Evolutionary conservation across 768 basidiomycete genomes (phyloP), one percentile per base, ranked within the genome.

Genomic region (Butyriboletus loyo): DNA sequence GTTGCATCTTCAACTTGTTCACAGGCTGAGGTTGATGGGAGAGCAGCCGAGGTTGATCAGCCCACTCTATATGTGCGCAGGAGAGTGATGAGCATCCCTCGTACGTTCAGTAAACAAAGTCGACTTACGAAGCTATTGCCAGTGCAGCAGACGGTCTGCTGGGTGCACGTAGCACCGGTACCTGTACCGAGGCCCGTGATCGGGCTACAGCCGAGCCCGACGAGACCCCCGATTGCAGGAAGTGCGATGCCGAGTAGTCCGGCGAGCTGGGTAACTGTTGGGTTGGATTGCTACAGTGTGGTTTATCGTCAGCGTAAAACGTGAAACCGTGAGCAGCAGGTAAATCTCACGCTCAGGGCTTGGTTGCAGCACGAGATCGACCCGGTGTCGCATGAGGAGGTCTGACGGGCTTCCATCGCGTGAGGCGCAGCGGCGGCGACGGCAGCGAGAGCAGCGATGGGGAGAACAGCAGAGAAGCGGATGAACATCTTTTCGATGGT

Each of bases 81-180:
- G n/a, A n/a, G n/a, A n/a, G n/a, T n/a, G n/a, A n/a, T n/a, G n/a
- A n/a, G n/a, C n/a, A n/a, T n/a, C n/a, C n/a, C n/a, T n/a, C n/a
- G n/a, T n/a, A n/a, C n/a, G n/a, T n/a, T n/a, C n/a, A n/a, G n/a
- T n/a, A n/a, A n/a, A n/a, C n/a, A n/a, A 27, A 27, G 27, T 27
- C n/a, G n/a, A n/a, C n/a, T n/a, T n/a, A n/a, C n/a, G n/a, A n/a
- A n/a, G n/a, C n/a, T n/a, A n/a, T n/a, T n/a, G n/a, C n/a, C n/a
- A n/a, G n/a, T n/a, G 27, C 63, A 63, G 24, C 59, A 63, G 25
- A 65, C 54, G 0, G 63, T 21, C 31, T 65, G 43, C 19, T 50
- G 31, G n/a, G 27, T 39, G 37, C 63, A 64, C 1, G 14, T 0
- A 1, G 49, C 22, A 11, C 50, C 57, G 1, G 17, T 50, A 7